These are phyloP conservation scores for Diaporthe velutina DNA, from an alignment of 2,329 filamentous ascomycete species.

Conservation along the genomic window DNA sequence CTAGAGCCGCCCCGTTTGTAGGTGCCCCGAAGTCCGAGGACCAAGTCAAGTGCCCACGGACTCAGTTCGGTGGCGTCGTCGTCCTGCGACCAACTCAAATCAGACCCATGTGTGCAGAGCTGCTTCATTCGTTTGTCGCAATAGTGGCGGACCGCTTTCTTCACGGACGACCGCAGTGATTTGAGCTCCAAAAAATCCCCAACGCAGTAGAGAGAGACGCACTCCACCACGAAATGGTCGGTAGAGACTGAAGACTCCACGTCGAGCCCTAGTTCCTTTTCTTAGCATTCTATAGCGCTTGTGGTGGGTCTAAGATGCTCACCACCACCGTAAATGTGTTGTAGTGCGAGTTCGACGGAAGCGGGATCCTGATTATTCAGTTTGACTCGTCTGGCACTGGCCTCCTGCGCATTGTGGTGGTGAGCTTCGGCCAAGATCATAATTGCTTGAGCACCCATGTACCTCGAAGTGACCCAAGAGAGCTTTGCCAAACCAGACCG, in stretches of 20 bases:
- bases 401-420: not conserved
- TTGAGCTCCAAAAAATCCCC: not conserved
- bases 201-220: not conserved
- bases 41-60: not conserved
- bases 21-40: not conserved
- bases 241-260: not conserved
- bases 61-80: not conserved
- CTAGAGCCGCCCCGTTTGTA: not conserved
- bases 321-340: conserved; percentile 13
- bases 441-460: not conserved
- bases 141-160: not conserved
- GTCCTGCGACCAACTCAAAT: not conserved
- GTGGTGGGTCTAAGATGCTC: not conserved
- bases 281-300: not conserved
- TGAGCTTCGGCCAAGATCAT: accelerated
- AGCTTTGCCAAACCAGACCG: conserved; percentile 10
- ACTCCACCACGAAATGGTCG: not conserved
- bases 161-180: not conserved
- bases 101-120: not conserved
- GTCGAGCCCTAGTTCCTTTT: not conserved
- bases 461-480: conserved; percentile 1
- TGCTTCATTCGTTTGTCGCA: not conserved
- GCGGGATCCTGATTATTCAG: not conserved
- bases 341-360: not conserved
- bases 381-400: not conserved